Base-by-base conservation (phyloP, 2,329 filamentous ascomycete species). In the Diaporthe humulicola region DNA sequence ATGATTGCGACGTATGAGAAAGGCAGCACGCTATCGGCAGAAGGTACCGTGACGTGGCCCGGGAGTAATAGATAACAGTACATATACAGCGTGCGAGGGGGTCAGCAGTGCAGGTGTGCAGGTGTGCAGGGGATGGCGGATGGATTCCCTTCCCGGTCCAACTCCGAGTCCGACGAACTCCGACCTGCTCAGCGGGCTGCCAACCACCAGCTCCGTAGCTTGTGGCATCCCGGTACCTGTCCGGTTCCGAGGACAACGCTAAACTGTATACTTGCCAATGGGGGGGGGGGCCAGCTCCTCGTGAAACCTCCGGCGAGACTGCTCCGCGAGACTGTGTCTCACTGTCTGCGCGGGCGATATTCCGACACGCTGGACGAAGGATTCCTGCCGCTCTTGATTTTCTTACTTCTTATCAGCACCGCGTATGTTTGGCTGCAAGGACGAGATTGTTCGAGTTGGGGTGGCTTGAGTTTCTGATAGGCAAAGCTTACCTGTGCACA, bases 91-190 rank as follows among this genome's bases (percentile, higher is more conserved):
- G n/a, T 28, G 8, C 12, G 8, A 58, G 36, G 14, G 40, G 15
- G 54, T 54, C 30, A 71, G 57, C 69, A 71, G 40, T 42, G 38
- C 69, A 71, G 52, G 25, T n/a, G n/a, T n/a, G n/a, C n/a, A n/a
- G n/a, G 36, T 38, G 25, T 14, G 22, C 38, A 48, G 28, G 40
- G 60, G 40, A 33, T 45, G 45, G 9, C 22, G 28, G 42, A 67
- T 28, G 61, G 61, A 52, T 52, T 45, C n/a, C 19, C 30, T 33
- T 54, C 45, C 22, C 8, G 45, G 70, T 42, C 42, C 48, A 56
- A 64, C 45, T 64, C 25, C 54, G 70, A 72, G 28, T 33, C 69
- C 69, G 52, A 45, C 25, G 17, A 30, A 70, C 52, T 60, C 40
- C 56, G 69, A 48, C 33, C 33, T 58, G 38, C 15, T 50, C 33